phyloP scores from a whole-genome alignment of 768 basidiomycete species.

The Cystobasidiopsis lactophilus region DNA sequence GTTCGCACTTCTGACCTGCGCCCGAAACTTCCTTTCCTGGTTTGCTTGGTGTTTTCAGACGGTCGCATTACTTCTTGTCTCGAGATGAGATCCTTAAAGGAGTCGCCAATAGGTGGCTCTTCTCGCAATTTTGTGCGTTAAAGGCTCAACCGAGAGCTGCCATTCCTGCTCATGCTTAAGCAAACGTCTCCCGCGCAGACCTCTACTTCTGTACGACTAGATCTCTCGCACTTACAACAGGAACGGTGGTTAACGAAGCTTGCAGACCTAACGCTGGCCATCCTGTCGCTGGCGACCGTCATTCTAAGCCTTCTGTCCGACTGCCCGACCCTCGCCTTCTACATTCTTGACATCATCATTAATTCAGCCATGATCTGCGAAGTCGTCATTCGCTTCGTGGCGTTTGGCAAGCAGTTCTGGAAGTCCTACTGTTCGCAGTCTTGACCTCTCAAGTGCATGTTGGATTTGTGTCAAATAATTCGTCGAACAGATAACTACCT shows the following conservation, averaged over 20 bases:
- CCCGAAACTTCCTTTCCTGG: no score
- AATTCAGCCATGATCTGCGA: constrained; percentile 70
- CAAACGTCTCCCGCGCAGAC: constrained; percentile 59
- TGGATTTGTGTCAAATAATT: neutral
- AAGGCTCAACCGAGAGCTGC: neutral
- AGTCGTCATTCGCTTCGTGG: constrained; percentile 73
- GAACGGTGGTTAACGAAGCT: neutral
- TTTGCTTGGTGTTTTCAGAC: no score
- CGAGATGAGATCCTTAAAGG: constrained; percentile 62
- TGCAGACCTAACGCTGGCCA: constrained; percentile 57
- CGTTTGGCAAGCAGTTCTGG: constrained; percentile 96
- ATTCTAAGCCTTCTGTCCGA: constrained; percentile 58
- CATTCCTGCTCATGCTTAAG: constrained; percentile 31
- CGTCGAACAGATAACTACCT: constrained; percentile 12
- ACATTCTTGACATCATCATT: constrained; percentile 56
- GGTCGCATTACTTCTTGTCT: constrained; percentile 67
- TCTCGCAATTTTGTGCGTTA: neutral
- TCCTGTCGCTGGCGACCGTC: constrained; percentile 64
- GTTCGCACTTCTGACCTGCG: no score
- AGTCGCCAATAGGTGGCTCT: constrained; percentile 34
- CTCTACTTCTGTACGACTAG: constrained; percentile 42
- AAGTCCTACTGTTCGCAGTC: constrained; percentile 35
- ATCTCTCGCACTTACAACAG: neutral
- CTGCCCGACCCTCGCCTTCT: constrained; percentile 72
- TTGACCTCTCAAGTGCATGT: neutral